These are phyloP conservation scores for Hyphodiscus hymeniophilus DNA, from an alignment of 495 filamentous ascomycete species.

Conservation along the genomic window DNA sequence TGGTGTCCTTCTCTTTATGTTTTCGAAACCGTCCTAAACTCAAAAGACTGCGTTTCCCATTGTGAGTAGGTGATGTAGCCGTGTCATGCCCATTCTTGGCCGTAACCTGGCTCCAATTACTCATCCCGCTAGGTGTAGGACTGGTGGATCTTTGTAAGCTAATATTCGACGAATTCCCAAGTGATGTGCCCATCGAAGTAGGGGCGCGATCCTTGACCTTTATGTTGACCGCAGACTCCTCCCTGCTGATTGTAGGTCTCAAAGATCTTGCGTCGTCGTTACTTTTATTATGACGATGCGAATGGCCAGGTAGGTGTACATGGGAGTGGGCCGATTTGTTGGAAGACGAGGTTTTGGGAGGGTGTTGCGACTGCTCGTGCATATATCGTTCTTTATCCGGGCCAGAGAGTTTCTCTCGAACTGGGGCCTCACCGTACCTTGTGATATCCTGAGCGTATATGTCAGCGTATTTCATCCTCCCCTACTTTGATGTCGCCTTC, in stretches of 20 bases:
- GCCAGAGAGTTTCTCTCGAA: constrained; percentile 61
- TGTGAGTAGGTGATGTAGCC: constrained; percentile 41
- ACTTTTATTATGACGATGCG: constrained; percentile 67
- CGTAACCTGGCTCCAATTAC: constrained; percentile 16
- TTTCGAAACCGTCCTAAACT: constrained; percentile 55
- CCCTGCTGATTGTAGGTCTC: constrained; percentile 57
- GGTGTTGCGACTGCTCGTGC: constrained; percentile 34
- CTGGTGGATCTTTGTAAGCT: constrained; percentile 45
- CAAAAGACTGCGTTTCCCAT: constrained; percentile 46
- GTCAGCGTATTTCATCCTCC: constrained; percentile 12
- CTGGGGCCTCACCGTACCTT: constrained; percentile 74
- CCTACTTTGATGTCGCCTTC: background rate
- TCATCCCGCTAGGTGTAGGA: constrained; percentile 24
- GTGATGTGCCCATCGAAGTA: constrained; percentile 52
- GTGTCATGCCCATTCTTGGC: constrained; percentile 12
- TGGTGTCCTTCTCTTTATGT: constrained; percentile 51
- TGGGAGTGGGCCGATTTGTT: constrained; percentile 32
- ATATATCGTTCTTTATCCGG: constrained; percentile 60
- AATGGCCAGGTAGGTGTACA: constrained; percentile 22
- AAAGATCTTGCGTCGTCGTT: constrained; percentile 62
- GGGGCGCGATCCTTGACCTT: constrained; percentile 45
- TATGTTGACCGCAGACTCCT: constrained; percentile 46
- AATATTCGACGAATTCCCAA: constrained; percentile 18
- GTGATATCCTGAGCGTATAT: constrained; percentile 55
- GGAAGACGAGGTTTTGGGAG: constrained; percentile 43